Evolutionary conservation across 148 eudicot genomes (phyloP).

Genomic region (Rhododendron williamsianum): DNA sequence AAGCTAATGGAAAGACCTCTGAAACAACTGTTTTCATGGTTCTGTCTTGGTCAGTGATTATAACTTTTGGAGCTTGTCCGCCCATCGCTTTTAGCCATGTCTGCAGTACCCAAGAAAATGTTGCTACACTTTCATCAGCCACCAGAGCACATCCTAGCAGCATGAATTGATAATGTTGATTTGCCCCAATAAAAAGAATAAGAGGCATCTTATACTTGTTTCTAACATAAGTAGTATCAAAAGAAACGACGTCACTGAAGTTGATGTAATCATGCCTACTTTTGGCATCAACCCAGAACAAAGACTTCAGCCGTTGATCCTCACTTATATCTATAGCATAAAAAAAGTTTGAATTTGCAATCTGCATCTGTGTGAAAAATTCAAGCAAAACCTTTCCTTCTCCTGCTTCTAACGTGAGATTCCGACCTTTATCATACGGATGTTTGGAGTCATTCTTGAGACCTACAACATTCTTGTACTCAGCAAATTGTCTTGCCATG

Average conservation of each 20-base stretch:
- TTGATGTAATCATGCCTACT: slow-evolving; percentile 77
- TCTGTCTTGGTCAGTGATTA: slow-evolving; percentile 71
- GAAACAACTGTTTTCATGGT: slow-evolving; percentile 48
- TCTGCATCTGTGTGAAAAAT: slow-evolving; percentile 70
- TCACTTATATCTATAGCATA: slow-evolving; percentile 78
- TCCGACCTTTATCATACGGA: slow-evolving; percentile 71
- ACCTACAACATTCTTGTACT: slow-evolving; percentile 88
- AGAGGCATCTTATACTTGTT: slow-evolving; percentile 94
- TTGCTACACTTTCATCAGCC: slow-evolving; percentile 58
- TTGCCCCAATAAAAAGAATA: slow-evolving; percentile 78
- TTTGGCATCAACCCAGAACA: slow-evolving; percentile 95
- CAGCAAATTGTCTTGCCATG: slow-evolving; percentile 97
- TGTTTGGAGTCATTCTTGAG: slow-evolving; percentile 59
- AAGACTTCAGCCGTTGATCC: slow-evolving; percentile 66
- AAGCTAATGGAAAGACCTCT: slow-evolving; percentile 67
- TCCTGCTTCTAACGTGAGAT: slow-evolving; percentile 56
- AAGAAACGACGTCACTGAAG: slow-evolving; percentile 75
- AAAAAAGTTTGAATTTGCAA: slow-evolving; percentile 76
- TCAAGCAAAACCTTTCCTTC: slow-evolving; percentile 65
- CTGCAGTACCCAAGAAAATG: slow-evolving; percentile 73
- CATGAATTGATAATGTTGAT: slow-evolving; percentile 96
- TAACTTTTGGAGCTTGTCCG: slow-evolving; percentile 72
- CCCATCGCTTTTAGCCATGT: slow-evolving; percentile 92
- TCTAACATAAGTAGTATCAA: slow-evolving; percentile 72
- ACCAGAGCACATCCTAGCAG: slow-evolving; percentile 92